Evolutionary conservation across 164 flowering plant species (phyloP).

Genomic region (Annona cherimola): DNA sequence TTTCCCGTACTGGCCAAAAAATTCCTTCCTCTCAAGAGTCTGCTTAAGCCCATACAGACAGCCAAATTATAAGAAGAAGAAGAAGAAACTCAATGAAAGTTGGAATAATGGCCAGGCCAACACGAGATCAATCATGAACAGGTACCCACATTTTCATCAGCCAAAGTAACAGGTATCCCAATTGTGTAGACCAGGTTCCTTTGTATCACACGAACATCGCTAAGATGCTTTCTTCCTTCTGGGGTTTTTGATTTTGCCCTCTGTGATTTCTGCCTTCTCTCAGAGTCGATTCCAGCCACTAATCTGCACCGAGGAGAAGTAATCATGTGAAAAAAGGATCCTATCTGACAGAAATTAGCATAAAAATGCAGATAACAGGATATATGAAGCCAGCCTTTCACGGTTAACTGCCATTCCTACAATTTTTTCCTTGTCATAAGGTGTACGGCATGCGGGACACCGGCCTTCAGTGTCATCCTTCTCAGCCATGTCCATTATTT

Average conservation of each 20-base stretch:
- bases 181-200: conserved; percentile 87
- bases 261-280: conserved; percentile 66
- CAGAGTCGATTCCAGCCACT: conserved; percentile 70
- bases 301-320: conserved; percentile 29
- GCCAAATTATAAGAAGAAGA: neutral
- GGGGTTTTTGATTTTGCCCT: conserved; percentile 65
- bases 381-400: conserved; percentile 49
- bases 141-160: conserved; percentile 80
- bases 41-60: conserved; percentile 27
- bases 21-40: conserved; percentile 84
- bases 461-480: conserved; percentile 92
- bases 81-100: neutral
- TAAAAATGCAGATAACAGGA: neutral
- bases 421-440: conserved; percentile 93
- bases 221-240: conserved; percentile 87
- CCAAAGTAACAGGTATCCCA: conserved; percentile 83
- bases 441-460: conserved; percentile 90
- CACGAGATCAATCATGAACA: neutral
- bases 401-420: conserved; percentile 75
- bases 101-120: neutral
- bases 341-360: neutral
- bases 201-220: conserved; percentile 87
- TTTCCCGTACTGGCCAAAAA: conserved; percentile 96
- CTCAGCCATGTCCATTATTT: conserved; percentile 98
- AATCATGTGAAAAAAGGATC: neutral